A percentile compares a stretch with the other conserved stretches of the same genome.
Conservation (phyloP, 371 early-diverging fungal species). For the Umbelopsis sp. region DNA sequence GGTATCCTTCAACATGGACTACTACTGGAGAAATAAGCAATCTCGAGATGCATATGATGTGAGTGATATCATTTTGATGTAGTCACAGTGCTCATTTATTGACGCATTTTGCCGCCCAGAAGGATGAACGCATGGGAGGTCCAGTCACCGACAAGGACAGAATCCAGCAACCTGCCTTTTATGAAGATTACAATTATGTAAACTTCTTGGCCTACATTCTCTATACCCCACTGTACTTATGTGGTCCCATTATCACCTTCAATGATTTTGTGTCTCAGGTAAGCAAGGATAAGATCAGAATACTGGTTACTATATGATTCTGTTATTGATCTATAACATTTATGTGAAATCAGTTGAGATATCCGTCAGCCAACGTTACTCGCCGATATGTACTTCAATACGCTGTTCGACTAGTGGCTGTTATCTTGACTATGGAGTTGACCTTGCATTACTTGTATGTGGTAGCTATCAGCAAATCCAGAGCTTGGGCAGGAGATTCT, state of each 20-base stretch:
- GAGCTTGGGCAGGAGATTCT: slow-evolving; percentile 76
- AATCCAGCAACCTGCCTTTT: slow-evolving; percentile 53
- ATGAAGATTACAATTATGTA: slow-evolving; percentile 71
- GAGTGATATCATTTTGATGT: background rate
- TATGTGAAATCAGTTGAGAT: slow-evolving; percentile 44
- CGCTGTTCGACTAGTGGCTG: slow-evolving; percentile 50
- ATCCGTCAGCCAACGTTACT: slow-evolving; percentile 49
- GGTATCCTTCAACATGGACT: slow-evolving; percentile 91
- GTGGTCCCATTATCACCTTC: slow-evolving; percentile 95
- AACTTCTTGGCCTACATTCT: slow-evolving; percentile 81
- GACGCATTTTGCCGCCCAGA: slow-evolving; percentile 27
- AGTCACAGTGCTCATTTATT: background rate
- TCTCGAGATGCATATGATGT: slow-evolving; percentile 25
- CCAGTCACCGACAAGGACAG: slow-evolving; percentile 64
- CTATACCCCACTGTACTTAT: slow-evolving; percentile 90
- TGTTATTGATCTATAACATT: too few relatives aligned
- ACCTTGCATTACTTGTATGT: slow-evolving; percentile 82
- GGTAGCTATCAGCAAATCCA: slow-evolving; percentile 82
- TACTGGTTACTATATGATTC: too few relatives aligned
- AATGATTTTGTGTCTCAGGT: slow-evolving; percentile 90
- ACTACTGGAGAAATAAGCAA: slow-evolving; percentile 73
- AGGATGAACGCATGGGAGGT: slow-evolving; percentile 44
- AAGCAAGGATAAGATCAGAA: slow-evolving; percentile 15
- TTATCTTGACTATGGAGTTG: slow-evolving; percentile 78
- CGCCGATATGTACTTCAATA: slow-evolving; percentile 40